A percentile compares a stretch with the other conserved stretches of the same genome.
phyloP scores from a whole-genome alignment of 805 yeast genomes.

The Lipomyces yamanashiensis region DNA sequence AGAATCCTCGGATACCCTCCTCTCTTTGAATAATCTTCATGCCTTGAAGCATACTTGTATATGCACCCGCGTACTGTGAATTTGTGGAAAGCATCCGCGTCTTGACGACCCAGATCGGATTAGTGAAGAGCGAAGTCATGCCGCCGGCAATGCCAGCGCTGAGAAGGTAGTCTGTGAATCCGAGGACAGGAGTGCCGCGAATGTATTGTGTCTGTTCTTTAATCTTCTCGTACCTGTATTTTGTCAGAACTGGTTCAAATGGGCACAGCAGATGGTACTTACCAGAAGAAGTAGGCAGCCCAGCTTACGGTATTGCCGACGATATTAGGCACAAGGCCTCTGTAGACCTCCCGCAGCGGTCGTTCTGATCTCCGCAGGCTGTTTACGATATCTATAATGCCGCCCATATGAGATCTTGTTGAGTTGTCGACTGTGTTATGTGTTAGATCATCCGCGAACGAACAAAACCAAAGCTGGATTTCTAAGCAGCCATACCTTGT shows the following conservation, averaged over 20 bases:
- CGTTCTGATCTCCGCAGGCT: slow-evolving; percentile 16
- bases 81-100: slow-evolving; percentile 67
- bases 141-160: slow-evolving; percentile 75
- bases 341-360: slow-evolving; percentile 52
- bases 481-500: slow-evolving; percentile 51
- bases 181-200: slow-evolving; percentile 40
- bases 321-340: slow-evolving; percentile 81
- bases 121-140: slow-evolving; percentile 74
- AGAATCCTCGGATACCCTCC: slow-evolving; percentile 67
- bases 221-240: slow-evolving; percentile 29
- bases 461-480: background rate
- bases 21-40: slow-evolving; percentile 51
- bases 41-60: slow-evolving; percentile 64
- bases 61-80: slow-evolving; percentile 53
- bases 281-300: slow-evolving; percentile 83
- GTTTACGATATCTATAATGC: slow-evolving; percentile 13
- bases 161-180: slow-evolving; percentile 54
- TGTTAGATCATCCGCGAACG: slow-evolving; percentile 2
- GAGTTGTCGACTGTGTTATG: slow-evolving; percentile 18
- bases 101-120: slow-evolving; percentile 95
- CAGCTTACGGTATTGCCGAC: slow-evolving; percentile 86
- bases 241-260: background rate
- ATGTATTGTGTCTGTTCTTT: slow-evolving; percentile 7
- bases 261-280: slow-evolving; percentile 49
- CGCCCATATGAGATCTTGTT: slow-evolving; percentile 15